phyloP scores from a whole-genome alignment of 192 early-diverging fungal genomes.

The Backusella circina region DNA sequence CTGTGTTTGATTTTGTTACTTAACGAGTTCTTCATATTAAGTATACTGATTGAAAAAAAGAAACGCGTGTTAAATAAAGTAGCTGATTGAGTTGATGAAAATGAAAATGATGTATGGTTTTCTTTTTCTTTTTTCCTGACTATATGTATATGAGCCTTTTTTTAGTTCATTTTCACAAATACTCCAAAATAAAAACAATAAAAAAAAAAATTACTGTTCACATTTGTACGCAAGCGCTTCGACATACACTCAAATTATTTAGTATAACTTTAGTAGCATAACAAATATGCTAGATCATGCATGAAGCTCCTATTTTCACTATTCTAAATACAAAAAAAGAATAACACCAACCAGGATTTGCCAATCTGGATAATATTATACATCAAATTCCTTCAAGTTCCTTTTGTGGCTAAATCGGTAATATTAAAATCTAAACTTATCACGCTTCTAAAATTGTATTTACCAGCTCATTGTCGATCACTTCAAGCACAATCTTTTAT shows the following conservation, averaged over 20 bases:
- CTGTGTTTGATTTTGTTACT: neutral
- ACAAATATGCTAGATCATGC: no score
- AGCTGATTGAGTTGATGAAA: neutral
- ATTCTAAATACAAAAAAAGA: neutral
- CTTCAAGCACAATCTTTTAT: neutral
- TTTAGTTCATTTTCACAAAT: neutral
- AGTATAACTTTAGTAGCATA: no score
- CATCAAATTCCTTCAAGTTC: neutral
- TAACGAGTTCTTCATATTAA: neutral
- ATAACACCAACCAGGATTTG: neutral
- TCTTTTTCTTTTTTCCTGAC: neutral
- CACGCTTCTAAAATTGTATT: neutral
- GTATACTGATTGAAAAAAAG: neutral
- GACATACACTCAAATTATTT: no score
- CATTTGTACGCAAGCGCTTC: no score
- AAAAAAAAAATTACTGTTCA: no score
- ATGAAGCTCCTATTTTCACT: no score
- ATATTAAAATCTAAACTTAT: neutral
- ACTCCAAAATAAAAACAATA: neutral
- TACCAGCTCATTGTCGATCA: neutral
- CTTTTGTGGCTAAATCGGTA: neutral
- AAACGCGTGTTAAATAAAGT: neutral
- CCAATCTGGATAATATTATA: no score
- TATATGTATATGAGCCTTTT: neutral
- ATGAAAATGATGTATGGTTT: neutral